These are phyloP conservation scores for Nicotiana tomentosiformis DNA, from an alignment of 257 asterid genomes.

Conservation along the genomic window DNA sequence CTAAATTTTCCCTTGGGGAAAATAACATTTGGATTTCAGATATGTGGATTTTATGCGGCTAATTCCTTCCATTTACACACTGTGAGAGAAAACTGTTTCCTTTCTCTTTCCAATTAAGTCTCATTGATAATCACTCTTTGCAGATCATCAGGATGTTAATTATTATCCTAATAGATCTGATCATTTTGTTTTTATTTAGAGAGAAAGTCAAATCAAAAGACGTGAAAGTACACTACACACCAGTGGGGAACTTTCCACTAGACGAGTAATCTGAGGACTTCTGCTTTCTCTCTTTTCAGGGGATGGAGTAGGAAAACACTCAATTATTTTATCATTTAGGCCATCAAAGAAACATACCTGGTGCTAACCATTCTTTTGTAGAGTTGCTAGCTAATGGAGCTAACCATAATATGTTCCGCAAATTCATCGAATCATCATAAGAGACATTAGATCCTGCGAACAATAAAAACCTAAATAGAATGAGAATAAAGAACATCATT, in stretches of 20 bases:
- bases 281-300: not conserved
- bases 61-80: too few species aligned
- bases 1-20: too few species aligned
- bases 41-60: too few species aligned
- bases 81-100: not conserved
- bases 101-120: not conserved
- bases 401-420: conserved; percentile 90
- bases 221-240: not conserved
- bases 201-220: not conserved
- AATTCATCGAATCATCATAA: conserved; percentile 75
- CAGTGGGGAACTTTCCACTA: not conserved
- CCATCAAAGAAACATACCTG: conserved; percentile 48
- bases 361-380: conserved; percentile 57
- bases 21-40: too few species aligned
- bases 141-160: not conserved
- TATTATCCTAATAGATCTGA: not conserved
- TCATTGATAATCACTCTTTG: not conserved
- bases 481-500: not conserved
- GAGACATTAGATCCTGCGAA: conserved; percentile 66
- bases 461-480: not conserved
- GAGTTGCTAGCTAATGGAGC: conserved; percentile 84
- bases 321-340: not conserved
- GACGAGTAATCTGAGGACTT: not conserved
- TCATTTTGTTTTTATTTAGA: too few species aligned
- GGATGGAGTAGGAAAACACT: not conserved